These are phyloP conservation scores for Coffea eugenioides DNA, from an alignment of 257 asterid genomes.

Conservation along the genomic window DNA sequence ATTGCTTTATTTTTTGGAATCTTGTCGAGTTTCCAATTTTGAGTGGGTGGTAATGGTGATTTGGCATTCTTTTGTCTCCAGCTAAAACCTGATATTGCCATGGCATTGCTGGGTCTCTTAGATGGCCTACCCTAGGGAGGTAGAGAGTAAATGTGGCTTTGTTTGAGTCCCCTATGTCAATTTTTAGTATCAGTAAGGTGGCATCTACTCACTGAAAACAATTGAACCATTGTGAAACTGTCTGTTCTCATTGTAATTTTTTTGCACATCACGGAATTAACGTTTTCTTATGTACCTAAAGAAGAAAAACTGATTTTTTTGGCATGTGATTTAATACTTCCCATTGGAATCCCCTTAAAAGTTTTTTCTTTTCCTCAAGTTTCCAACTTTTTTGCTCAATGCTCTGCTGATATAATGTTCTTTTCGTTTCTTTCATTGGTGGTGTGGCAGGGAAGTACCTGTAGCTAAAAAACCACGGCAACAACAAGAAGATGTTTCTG, in stretches of 20 bases:
- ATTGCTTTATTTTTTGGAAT: too few species aligned
- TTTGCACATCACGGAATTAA: too few species aligned
- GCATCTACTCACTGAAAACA: neutral
- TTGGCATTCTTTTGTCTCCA: too few species aligned
- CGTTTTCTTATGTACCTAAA: neutral
- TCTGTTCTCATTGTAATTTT: neutral
- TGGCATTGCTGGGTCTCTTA: too few species aligned
- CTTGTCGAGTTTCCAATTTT: too few species aligned
- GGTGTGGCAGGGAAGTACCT: conserved; percentile 38
- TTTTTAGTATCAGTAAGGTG: neutral
- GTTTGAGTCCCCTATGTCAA: neutral
- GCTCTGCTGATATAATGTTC: neutral
- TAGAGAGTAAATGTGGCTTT: too few species aligned
- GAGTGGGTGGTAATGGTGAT: too few species aligned
- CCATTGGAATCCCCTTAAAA: too few species aligned
- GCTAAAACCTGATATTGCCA: too few species aligned
- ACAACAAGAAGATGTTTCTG: conserved; percentile 49
- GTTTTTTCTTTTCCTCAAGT: neutral
- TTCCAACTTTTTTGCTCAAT: neutral
- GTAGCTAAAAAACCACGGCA: conserved; percentile 57
- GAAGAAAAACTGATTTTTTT: too few species aligned
- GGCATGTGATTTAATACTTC: neutral
- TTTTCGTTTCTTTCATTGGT: neutral
- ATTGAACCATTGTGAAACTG: neutral
- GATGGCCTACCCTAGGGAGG: too few species aligned